phyloP scores from a whole-genome alignment of 371 early-diverging fungal species.

The Paramicrosporidium saccamoebae region DNA sequence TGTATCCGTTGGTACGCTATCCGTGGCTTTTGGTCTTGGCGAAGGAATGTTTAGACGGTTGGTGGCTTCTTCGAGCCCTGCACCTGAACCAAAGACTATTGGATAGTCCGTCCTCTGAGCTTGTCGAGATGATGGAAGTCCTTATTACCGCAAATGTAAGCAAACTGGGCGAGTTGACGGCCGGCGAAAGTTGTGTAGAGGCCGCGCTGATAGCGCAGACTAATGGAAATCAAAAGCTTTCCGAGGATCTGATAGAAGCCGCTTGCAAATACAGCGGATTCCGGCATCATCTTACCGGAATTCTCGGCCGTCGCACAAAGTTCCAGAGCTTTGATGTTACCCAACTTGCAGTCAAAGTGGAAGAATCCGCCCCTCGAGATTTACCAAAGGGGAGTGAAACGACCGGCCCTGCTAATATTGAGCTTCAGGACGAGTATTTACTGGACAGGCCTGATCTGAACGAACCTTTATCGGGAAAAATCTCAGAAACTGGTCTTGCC shows the following conservation, averaged over 20 bases:
- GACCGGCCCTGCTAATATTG: constrained; percentile 19
- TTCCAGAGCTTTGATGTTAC: constrained; percentile 53
- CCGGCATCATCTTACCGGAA: constrained; percentile 48
- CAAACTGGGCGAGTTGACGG: not conserved
- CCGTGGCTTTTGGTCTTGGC: constrained; percentile 24
- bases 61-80: constrained; percentile 38
- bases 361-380: constrained; percentile 8
- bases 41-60: constrained; percentile 6
- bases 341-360: constrained; percentile 64
- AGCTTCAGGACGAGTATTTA: constrained; percentile 59
- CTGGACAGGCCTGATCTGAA: constrained; percentile 35
- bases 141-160: constrained; percentile 1
- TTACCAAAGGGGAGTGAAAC: constrained; percentile 1
- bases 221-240: constrained; percentile 28
- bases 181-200: constrained; percentile 14
- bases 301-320: constrained; percentile 60
- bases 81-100: constrained; percentile 47
- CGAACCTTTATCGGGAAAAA: constrained; percentile 4
- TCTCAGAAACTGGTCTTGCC: not conserved
- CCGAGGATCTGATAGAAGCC: constrained; percentile 18
- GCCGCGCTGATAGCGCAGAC: constrained; percentile 29
- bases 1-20: constrained; percentile 31
- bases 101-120: constrained; percentile 39
- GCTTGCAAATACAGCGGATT: constrained; percentile 46
- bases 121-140: constrained; percentile 9